A percentile compares a stretch with the other conserved stretches of the same genome.
These are phyloP conservation scores for Cryptococcus hybrid DNA, from an alignment of 1,284 basidiomycete genomes.

Conservation along the genomic window DNA sequence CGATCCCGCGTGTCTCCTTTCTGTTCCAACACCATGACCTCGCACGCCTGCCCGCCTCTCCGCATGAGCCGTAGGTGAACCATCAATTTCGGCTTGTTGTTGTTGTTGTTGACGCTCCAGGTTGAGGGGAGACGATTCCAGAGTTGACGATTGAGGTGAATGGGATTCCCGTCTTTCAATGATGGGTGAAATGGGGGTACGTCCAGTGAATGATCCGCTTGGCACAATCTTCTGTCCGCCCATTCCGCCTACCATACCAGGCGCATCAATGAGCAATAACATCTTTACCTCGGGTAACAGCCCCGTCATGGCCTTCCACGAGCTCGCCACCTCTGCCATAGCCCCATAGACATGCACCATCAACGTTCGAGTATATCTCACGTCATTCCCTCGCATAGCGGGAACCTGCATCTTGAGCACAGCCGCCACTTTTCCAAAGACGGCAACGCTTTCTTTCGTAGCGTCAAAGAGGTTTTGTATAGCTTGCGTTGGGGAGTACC, in stretches of 20 bases:
- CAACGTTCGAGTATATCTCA: constrained; percentile 83
- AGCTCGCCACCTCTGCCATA: constrained; percentile 79
- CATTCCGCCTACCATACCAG: neutral
- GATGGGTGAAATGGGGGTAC: constrained; percentile 51
- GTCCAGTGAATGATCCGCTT: constrained; percentile 24
- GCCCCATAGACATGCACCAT: constrained; percentile 87
- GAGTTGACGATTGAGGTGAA: constrained; percentile 27
- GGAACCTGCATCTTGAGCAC: constrained; percentile 78
- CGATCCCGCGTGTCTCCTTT: constrained; percentile 81
- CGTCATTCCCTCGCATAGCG: constrained; percentile 64
- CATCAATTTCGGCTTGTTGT: constrained; percentile 8
- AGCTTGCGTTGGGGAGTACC: constrained; percentile 60
- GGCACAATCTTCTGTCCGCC: constrained; percentile 30
- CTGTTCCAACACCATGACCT: neutral
- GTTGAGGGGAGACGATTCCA: constrained; percentile 18
- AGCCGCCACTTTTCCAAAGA: constrained; percentile 82
- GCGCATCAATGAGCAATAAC: constrained; percentile 56
- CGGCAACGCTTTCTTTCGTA: constrained; percentile 79
- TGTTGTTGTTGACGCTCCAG: neutral
- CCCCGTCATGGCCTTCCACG: constrained; percentile 78
- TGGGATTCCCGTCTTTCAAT: constrained; percentile 45
- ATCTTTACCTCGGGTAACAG: constrained; percentile 70
- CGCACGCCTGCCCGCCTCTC: neutral
- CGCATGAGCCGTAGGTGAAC: constrained; percentile 17
- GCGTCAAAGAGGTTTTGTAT: constrained; percentile 79